phyloP scores from a whole-genome alignment of 192 early-diverging fungal species.

The Thamnidium elegans region DNA sequence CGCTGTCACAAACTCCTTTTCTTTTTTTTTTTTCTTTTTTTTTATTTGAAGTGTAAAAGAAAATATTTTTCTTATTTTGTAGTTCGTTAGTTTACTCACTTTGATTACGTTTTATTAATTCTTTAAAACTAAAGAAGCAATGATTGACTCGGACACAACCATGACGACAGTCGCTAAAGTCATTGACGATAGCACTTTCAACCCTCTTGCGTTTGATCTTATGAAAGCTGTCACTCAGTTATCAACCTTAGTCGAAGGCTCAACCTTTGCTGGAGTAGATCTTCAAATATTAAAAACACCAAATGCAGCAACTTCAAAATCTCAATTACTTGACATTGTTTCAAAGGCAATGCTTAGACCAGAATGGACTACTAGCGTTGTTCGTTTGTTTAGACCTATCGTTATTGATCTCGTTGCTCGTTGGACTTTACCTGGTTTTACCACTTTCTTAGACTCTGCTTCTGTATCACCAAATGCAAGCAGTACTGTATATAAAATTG shows the following conservation, averaged over 20 bases:
- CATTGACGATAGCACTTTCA: no score
- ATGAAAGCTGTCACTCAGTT: background rate
- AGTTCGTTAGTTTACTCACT: no score
- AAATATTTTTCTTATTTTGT: no score
- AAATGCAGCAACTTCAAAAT: constrained; percentile 8
- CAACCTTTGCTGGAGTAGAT: background rate
- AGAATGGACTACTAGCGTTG: constrained; percentile 34
- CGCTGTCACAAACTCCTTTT: no score
- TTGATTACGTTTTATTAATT: no score
- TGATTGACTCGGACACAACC: constrained; percentile 5
- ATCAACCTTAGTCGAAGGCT: background rate
- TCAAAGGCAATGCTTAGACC: constrained; percentile 22
- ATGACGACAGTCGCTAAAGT: background rate
- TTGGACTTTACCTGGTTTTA: constrained; percentile 52
- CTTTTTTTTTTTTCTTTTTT: no score
- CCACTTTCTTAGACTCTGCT: constrained; percentile 20
- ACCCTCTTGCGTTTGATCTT: constrained; percentile 23
- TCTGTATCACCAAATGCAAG: constrained; percentile 5
- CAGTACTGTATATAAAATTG: constrained; percentile 34
- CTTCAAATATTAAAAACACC: constrained; percentile 3
- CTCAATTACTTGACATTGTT: constrained; percentile 26
- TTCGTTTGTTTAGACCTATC: constrained; percentile 66
- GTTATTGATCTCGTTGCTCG: constrained; percentile 79
- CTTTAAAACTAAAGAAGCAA: background rate
- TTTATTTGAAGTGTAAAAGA: no score